Evolutionary conservation across 2,329 filamentous ascomycete genomes (phyloP).

Genomic region (Cytospora chrysosperma): DNA sequence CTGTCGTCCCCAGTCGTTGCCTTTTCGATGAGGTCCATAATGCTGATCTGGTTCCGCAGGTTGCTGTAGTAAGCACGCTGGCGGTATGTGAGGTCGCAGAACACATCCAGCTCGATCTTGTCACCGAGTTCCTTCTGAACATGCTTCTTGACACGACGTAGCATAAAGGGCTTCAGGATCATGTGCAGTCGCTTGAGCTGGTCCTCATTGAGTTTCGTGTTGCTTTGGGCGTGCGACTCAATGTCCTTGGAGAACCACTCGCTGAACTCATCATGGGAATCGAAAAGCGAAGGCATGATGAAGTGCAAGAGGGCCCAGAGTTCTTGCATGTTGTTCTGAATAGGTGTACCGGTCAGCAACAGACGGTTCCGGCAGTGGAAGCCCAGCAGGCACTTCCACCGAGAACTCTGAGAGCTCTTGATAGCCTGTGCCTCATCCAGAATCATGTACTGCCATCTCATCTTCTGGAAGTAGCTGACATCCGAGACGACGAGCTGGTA

Average conservation of each 20-base stretch:
- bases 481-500: conserved; percentile 97
- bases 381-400: conserved; percentile 92
- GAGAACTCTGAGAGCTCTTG: conserved; percentile 93
- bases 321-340: conserved; percentile 99
- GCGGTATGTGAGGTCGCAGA: conserved; percentile 94
- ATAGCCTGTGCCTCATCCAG: conserved; percentile 97
- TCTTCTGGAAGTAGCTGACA: conserved; percentile 97
- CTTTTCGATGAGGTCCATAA: conserved; percentile 98
- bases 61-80: conserved; percentile 92
- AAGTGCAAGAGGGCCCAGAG: conserved; percentile 97
- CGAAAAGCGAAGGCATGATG: conserved; percentile 99
- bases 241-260: conserved; percentile 97
- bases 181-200: conserved; percentile 96
- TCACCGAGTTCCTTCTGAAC: conserved; percentile 98
- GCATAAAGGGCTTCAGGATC: conserved; percentile 99
- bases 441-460: conserved; percentile 99
- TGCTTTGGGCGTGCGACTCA: conserved; percentile 96
- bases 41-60: conserved; percentile 93
- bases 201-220: conserved; percentile 98
- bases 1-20: conserved; percentile 90
- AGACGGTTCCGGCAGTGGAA: conserved; percentile 96
- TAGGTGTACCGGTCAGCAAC: conserved; percentile 91
- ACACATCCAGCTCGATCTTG: conserved; percentile 96
- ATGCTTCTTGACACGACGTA: conserved; percentile 98
- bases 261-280: conserved; percentile 88